Evolutionary conservation across 345 rosid species (phyloP).

Genomic region (Linum tenue): DNA sequence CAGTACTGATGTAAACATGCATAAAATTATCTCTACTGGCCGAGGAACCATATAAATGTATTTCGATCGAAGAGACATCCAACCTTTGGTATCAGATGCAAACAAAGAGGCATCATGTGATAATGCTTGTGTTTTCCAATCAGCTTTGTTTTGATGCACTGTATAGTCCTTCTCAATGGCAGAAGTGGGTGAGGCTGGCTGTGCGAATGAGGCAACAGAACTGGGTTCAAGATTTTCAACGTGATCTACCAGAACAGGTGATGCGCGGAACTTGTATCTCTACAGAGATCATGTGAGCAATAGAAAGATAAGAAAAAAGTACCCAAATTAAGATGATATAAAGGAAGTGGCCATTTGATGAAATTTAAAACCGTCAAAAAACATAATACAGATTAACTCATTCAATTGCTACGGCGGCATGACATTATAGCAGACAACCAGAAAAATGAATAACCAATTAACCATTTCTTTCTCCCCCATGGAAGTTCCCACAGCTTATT

Average conservation of each 20-base stretch:
- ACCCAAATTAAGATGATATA: no score
- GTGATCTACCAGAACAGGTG: conserved; percentile 24
- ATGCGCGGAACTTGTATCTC: conserved; percentile 41
- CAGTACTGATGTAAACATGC: no score
- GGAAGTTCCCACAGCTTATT: no score
- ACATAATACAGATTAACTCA: no score
- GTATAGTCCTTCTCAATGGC: conserved; percentile 26
- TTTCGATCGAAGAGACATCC: background rate
- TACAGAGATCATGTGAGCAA: conserved; percentile 8
- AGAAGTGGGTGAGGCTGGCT: conserved; percentile 23
- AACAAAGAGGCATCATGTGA: conserved; percentile 23
- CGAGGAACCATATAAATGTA: conserved; percentile 3
- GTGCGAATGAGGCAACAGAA: conserved; percentile 23
- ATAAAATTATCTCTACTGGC: no score
- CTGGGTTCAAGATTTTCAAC: conserved; percentile 29
- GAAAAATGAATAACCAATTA: no score
- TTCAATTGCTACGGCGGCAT: no score
- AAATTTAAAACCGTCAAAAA: no score
- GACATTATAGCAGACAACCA: no score
- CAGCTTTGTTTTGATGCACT: conserved; percentile 23
- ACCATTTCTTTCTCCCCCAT: no score
- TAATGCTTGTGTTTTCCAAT: conserved; percentile 29
- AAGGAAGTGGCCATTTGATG: no score
- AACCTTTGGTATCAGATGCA: conserved; percentile 29
- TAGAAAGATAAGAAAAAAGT: no score